A percentile compares a stretch with the other conserved stretches of the same genome.
These are phyloP conservation scores for Mycena latifolia DNA, from an alignment of 768 basidiomycete species.

Conservation along the genomic window DNA sequence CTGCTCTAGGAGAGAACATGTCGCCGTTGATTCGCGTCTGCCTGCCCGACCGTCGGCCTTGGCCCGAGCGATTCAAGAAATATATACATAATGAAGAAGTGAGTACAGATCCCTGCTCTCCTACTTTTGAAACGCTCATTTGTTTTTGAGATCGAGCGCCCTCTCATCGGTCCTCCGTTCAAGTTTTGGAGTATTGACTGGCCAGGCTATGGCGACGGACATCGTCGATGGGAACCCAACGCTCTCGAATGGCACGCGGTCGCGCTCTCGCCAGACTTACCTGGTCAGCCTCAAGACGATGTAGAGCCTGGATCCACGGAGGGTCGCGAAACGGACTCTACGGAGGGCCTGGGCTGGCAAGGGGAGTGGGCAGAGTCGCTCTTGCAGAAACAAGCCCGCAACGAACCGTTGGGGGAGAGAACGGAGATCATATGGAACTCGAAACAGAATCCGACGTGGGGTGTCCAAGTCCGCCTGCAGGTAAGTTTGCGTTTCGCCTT, in stretches of 20 bases:
- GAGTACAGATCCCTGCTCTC: too few species aligned
- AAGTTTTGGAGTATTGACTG: not conserved
- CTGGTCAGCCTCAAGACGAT: constrained; percentile 9
- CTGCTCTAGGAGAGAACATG: not conserved
- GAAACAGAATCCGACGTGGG: constrained; percentile 4
- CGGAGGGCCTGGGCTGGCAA: constrained; percentile 15
- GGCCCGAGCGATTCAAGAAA: constrained; percentile 12
- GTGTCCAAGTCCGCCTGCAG: not conserved
- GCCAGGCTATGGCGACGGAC: not conserved
- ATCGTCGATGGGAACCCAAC: not conserved
- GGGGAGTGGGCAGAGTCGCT: constrained; percentile 11
- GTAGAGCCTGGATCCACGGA: not conserved
- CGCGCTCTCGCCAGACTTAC: constrained; percentile 3
- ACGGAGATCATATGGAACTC: constrained; percentile 10
- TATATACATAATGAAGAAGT: too few species aligned
- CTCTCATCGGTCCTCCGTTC: constrained; percentile 16
- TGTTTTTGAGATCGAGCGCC: not conserved
- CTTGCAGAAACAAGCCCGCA: constrained; percentile 4
- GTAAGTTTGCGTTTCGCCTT: not conserved
- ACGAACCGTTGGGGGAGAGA: constrained; percentile 19
- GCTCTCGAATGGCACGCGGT: not conserved
- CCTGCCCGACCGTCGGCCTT: constrained; percentile 7
- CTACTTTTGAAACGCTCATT: too few species aligned
- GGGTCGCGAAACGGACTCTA: not conserved
- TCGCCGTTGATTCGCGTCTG: constrained; percentile 10